Conservation (phyloP, 2,329 filamentous ascomycete species). For the Penicillium sp. region DNA sequence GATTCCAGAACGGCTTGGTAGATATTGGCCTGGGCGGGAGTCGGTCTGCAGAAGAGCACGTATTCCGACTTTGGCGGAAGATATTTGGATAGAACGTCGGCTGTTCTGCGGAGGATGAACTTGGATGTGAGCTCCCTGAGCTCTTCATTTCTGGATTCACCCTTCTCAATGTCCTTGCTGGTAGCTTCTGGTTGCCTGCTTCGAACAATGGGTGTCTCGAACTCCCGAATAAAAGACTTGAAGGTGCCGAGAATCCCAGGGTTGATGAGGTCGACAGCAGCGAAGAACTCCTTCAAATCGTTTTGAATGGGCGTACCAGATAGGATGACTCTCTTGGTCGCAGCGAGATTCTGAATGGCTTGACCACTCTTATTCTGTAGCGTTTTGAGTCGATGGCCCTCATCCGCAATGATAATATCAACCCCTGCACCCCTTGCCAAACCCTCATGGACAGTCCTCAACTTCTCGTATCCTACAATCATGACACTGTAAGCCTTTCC, state of each 20-base stretch:
- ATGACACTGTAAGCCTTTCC: conserved; percentile 64
- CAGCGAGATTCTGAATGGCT: conserved; percentile 60
- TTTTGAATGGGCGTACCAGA: conserved; percentile 66
- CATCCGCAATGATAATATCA: conserved; percentile 66
- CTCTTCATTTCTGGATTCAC: conserved; percentile 57
- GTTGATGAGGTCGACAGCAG: conserved; percentile 65
- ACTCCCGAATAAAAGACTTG: conserved; percentile 58
- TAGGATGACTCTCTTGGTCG: conserved; percentile 57
- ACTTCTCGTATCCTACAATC: conserved; percentile 69
- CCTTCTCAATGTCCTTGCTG: conserved; percentile 58
- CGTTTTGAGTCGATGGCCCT: conserved; percentile 64
- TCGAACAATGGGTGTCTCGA: conserved; percentile 60
- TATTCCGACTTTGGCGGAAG: conserved; percentile 64
- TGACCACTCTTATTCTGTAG: conserved; percentile 63
- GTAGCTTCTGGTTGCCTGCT: conserved; percentile 61
- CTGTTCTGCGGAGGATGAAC: conserved; percentile 63
- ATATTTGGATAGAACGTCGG: conserved; percentile 61
- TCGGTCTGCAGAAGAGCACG: conserved; percentile 61
- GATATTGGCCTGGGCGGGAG: conserved; percentile 54
- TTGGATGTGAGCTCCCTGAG: conserved; percentile 55
- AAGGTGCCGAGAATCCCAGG: conserved; percentile 60
- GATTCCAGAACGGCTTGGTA: conserved; percentile 62
- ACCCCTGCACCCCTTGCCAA: conserved; percentile 58
- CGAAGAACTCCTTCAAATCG: conserved; percentile 62
- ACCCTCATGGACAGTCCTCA: conserved; percentile 61